Evolutionary conservation across 352 stramenopile species (phyloP).

Genomic region (Phytophthora pisi): DNA sequence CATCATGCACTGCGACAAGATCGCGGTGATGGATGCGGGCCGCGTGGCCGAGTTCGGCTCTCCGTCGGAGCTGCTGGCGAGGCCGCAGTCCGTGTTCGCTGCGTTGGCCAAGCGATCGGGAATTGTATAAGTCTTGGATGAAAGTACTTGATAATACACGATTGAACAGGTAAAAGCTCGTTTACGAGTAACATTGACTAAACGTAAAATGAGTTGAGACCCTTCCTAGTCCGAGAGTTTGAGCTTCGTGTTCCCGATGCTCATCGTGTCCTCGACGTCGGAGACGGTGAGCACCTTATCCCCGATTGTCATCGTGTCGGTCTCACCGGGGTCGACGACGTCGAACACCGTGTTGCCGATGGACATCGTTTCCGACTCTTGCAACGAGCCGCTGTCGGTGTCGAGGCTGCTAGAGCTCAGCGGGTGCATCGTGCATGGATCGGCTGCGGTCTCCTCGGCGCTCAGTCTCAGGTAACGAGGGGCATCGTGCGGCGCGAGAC

Average conservation of each 20-base stretch:
- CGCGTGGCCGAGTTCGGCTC: conserved; percentile 91
- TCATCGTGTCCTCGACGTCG: background rate
- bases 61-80: conserved; percentile 74
- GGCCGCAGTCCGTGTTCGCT: conserved; percentile 79
- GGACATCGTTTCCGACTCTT: background rate
- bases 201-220: background rate
- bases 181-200: too few species aligned
- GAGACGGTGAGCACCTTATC: background rate
- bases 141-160: too few species aligned
- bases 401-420: background rate
- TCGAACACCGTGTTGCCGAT: background rate
- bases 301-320: background rate
- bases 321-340: background rate
- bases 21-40: conserved; percentile 90
- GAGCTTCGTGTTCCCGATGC: background rate
- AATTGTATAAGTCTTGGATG: background rate
- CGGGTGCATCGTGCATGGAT: background rate
- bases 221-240: background rate
- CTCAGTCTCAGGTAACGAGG: background rate
- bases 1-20: conserved; percentile 92
- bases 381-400: background rate
- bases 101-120: conserved; percentile 27
- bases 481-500: background rate
- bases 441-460: background rate
- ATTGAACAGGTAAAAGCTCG: too few species aligned